Evolutionary conservation across 176 grass and related monocot genomes (phyloP).

Genomic region (Oryza nivara): DNA sequence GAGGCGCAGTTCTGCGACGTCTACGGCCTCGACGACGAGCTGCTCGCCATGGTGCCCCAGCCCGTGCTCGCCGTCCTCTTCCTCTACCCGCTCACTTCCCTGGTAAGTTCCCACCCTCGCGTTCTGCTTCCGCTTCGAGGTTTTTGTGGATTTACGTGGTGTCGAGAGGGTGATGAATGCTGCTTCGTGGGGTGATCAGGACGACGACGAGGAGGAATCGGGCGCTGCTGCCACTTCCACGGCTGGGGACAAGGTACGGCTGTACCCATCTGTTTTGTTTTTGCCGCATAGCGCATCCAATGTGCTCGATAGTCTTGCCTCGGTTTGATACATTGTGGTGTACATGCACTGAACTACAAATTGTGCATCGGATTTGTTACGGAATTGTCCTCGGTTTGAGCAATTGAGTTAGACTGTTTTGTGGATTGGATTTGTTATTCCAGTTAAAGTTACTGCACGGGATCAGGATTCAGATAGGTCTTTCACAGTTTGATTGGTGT

Average conservation of each 20-base stretch:
- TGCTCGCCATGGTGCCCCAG: conserved; percentile 87
- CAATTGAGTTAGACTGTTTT: neutral
- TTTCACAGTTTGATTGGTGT: neutral
- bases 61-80: conserved; percentile 94
- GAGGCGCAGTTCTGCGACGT: conserved; percentile 86
- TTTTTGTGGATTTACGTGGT: conserved; percentile 13
- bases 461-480: neutral
- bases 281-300: neutral
- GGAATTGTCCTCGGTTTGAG: too few relatives aligned
- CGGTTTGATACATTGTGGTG: neutral
- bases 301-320: neutral
- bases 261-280: neutral
- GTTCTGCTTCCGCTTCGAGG: neutral
- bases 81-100: conserved; percentile 74
- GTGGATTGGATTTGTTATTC: neutral
- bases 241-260: conserved; percentile 23
- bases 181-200: conserved; percentile 24
- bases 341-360: conserved; percentile 16
- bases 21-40: conserved; percentile 90
- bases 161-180: neutral
- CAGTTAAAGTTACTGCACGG: neutral
- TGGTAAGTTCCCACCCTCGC: conserved; percentile 31
- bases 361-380: too few relatives aligned
- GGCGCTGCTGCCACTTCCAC: conserved; percentile 29
- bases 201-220: conserved; percentile 42